phyloP scores from a whole-genome alignment of 495 filamentous ascomycete genomes.

The Hypoxylon subgilvum region DNA sequence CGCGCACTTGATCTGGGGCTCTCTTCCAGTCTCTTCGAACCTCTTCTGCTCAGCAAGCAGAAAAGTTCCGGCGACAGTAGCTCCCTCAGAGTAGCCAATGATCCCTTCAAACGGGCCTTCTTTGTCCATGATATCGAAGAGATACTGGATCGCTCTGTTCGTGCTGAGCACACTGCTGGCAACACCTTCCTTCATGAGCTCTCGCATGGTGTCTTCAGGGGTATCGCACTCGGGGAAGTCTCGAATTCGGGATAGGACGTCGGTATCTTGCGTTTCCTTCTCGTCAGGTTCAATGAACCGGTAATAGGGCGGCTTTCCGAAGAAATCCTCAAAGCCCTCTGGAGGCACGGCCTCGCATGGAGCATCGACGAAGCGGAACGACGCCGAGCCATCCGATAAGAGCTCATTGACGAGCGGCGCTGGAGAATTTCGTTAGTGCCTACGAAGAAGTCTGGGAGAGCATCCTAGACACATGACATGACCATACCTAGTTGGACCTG shows the following conservation, averaged over 20 bases:
- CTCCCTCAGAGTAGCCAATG: conserved; percentile 69
- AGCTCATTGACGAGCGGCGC: conserved; percentile 57
- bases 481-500: conserved; percentile 56
- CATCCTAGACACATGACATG: neutral
- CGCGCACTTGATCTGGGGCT: conserved; percentile 60
- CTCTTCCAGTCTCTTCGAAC: conserved; percentile 51
- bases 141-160: conserved; percentile 50
- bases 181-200: conserved; percentile 56
- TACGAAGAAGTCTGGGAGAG: neutral
- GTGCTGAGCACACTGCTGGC: conserved; percentile 51
- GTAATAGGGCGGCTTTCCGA: conserved; percentile 57
- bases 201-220: conserved; percentile 57
- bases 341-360: conserved; percentile 55
- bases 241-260: conserved; percentile 56
- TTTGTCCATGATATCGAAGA: conserved; percentile 57
- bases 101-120: conserved; percentile 59
- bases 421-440: conserved; percentile 27
- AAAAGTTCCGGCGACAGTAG: conserved; percentile 61
- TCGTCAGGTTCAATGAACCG: conserved; percentile 58
- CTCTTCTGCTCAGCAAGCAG: conserved; percentile 60
- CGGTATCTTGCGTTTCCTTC: conserved; percentile 49
- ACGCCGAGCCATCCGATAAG: conserved; percentile 49
- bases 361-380: conserved; percentile 56
- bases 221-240: conserved; percentile 57
- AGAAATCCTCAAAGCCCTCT: conserved; percentile 59